These are phyloP conservation scores for Chlorociboria aeruginascens DNA, from an alignment of 495 filamentous ascomycete genomes.

Conservation along the genomic window DNA sequence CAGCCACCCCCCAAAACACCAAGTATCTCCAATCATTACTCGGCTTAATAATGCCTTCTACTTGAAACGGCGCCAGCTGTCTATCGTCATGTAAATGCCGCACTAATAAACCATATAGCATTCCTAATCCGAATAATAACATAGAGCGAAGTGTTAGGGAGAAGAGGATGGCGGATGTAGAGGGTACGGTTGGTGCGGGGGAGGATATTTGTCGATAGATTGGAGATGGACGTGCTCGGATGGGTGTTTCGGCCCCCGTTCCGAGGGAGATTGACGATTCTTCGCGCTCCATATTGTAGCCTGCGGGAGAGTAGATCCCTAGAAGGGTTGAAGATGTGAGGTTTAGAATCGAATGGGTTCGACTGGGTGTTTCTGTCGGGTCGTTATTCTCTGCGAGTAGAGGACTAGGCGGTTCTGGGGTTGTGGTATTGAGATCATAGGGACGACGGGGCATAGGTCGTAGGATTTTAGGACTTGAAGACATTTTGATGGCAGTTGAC, in stretches of 20 bases:
- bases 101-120: slow-evolving; percentile 75
- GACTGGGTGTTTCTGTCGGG: slow-evolving; percentile 29
- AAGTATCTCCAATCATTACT: slow-evolving; percentile 57
- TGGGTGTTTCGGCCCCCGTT: slow-evolving; percentile 54
- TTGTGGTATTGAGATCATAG: slow-evolving; percentile 50
- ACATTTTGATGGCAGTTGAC: not conserved
- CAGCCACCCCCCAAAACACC: slow-evolving; percentile 68
- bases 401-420: slow-evolving; percentile 38
- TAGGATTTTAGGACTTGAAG: slow-evolving; percentile 36
- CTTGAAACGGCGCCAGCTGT: slow-evolving; percentile 49
- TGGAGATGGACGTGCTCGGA: not conserved
- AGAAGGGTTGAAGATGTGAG: slow-evolving; percentile 80
- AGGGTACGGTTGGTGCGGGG: slow-evolving; percentile 16
- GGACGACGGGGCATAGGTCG: slow-evolving; percentile 65
- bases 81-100: slow-evolving; percentile 67
- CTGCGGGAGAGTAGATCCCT: slow-evolving; percentile 75
- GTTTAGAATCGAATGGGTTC: slow-evolving; percentile 70
- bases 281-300: slow-evolving; percentile 31
- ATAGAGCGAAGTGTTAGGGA: slow-evolving; percentile 31
- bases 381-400: slow-evolving; percentile 29
- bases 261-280: slow-evolving; percentile 48
- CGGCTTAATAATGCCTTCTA: slow-evolving; percentile 39
- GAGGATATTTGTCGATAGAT: slow-evolving; percentile 15
- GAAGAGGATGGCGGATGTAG: slow-evolving; percentile 12
- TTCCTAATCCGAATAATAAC: slow-evolving; percentile 69